These are phyloP conservation scores for Citrus cavaleriei DNA, from an alignment of 345 rosid species.

Conservation along the genomic window DNA sequence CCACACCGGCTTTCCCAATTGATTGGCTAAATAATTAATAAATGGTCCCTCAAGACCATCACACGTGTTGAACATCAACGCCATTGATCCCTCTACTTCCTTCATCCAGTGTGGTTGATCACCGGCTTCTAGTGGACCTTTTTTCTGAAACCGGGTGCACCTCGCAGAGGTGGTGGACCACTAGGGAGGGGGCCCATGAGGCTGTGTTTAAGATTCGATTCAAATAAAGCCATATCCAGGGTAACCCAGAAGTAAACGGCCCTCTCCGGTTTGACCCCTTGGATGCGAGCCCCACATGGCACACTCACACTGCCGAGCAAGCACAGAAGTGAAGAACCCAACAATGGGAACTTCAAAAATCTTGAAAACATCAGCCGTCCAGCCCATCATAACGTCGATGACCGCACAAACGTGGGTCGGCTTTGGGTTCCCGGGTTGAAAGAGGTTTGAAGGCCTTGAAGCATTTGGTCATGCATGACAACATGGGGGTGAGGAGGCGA, in stretches of 20 bases:
- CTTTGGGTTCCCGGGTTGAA: not conserved
- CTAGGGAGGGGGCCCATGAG: too few relatives aligned
- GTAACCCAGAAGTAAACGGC: constrained; percentile 31
- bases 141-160: not conserved
- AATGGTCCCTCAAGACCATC: constrained; percentile 36
- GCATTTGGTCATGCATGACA: constrained; percentile 5
- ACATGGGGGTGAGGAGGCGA: not conserved
- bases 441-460: constrained; percentile 22
- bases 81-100: constrained; percentile 12
- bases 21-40: constrained; percentile 23
- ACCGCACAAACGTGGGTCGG: constrained; percentile 23
- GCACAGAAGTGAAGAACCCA: constrained; percentile 32
- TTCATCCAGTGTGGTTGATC: constrained; percentile 35
- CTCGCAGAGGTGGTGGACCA: too few relatives aligned
- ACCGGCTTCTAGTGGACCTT: constrained; percentile 32
- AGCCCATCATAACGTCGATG: constrained; percentile 41
- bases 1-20: constrained; percentile 34
- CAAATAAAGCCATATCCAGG: constrained; percentile 28
- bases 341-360: constrained; percentile 4
- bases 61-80: constrained; percentile 37
- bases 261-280: constrained; percentile 26
- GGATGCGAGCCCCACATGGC: constrained; percentile 17
- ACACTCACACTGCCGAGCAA: constrained; percentile 14
- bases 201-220: constrained; percentile 19
- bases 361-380: constrained; percentile 14